Conservation (phyloP, 192 early-diverging fungal species). For the Coemansia sp. region DNA sequence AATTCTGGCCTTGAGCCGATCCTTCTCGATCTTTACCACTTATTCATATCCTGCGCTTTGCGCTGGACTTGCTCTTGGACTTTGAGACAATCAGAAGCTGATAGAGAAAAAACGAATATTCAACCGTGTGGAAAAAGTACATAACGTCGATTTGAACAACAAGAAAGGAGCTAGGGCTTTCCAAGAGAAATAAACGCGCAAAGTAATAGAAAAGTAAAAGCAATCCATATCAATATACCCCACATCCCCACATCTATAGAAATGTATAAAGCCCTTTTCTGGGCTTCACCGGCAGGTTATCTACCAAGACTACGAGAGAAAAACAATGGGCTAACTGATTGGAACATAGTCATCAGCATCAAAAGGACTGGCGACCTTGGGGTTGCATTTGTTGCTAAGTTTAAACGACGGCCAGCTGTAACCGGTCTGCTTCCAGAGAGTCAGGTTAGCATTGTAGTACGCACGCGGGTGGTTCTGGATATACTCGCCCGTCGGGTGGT, state of each 20-base stretch:
- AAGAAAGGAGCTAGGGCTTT: too few species aligned
- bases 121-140: not conserved
- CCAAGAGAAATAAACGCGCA: not conserved
- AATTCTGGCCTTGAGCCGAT: not conserved
- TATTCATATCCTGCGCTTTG: too few species aligned
- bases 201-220: not conserved
- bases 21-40: not conserved
- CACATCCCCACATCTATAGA: too few species aligned
- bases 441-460: conserved; percentile 56
- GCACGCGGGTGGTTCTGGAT: conserved; percentile 58
- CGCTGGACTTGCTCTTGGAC: too few species aligned
- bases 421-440: conserved; percentile 51
- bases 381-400: conserved; percentile 43
- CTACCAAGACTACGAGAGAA: not conserved
- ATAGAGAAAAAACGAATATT: not conserved
- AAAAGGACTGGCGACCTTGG: conserved; percentile 29
- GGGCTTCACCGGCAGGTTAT: too few species aligned
- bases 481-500: conserved; percentile 57
- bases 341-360: conserved; percentile 35
- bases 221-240: not conserved
- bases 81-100: too few species aligned
- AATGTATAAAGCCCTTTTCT: too few species aligned
- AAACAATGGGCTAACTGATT: conserved; percentile 13
- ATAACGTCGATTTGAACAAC: not conserved
- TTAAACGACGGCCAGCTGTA: conserved; percentile 53